Base-by-base conservation (phyloP, 1,139 yeast genomes). In the Candida mesenterica region DNA sequence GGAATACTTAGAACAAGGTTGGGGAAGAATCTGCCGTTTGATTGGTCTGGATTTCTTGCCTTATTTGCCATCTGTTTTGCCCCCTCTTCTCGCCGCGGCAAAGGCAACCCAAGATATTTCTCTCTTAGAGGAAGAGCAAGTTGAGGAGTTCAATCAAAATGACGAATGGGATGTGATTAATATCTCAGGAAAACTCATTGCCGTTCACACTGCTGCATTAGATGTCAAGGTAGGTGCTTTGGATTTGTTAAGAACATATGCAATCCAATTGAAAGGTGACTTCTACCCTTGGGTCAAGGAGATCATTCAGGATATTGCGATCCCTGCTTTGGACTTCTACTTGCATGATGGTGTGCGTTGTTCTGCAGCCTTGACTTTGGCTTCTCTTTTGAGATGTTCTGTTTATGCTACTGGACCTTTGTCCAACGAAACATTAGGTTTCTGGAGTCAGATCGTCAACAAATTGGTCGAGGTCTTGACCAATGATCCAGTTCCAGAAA, bases 91-190 rank as follows among this genome's bases (percentile, higher is more conserved):
- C 40, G 75, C 73, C 38, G 83, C 92, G 24, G 98, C 97, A 5
- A 87, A 82, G 53, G 90, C 94, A 13, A 77, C 89, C 22, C 97
- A 92, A 51, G 96, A 90, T 59, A 79, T 90, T 39, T 82, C 94
- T 27, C 67, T 92, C 37, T 75, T 92, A 37, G 96, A 89, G 47
- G 96, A 89, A 50, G 92, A 83, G 39, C 95, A 94, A 45, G 78
- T 83, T 10, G 95, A 88, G 39, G 88, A 83, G 47, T 78, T 77
- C 47, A 83, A 82, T 46, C 82, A 80, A 51, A 86, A 87, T 50
- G 96, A 90, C 33, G 96, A 90, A 44, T 92, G 97, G 95, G 98
- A 92, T 53, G 94, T 92, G 32, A 82, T 92, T 39, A 90, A 88
- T 48, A 68, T 89, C 27, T 82, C 90, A 19, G 98, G 98, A 36